phyloP scores from a whole-genome alignment of 2,329 filamentous ascomycete genomes.

The Neophaeococcomyces mojaviensis region DNA sequence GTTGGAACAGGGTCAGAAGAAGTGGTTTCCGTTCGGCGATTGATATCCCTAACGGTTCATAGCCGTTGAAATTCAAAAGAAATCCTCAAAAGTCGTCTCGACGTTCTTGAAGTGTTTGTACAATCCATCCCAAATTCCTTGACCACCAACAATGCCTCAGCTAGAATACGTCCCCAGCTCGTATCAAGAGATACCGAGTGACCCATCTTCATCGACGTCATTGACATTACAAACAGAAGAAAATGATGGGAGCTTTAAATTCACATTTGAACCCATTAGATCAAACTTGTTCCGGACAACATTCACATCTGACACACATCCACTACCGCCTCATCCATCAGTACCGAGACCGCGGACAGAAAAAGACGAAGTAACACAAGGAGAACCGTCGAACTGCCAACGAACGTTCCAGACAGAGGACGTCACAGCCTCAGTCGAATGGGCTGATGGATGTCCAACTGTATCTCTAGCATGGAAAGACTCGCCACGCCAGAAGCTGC shows the following conservation, averaged over 20 bases:
- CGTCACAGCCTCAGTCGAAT: constrained; percentile 51
- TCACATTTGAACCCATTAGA: constrained; percentile 56
- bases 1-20: no score
- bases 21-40: no score
- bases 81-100: neutral
- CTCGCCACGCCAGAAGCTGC: constrained; percentile 34
- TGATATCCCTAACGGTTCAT: no score
- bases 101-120: neutral
- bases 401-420: constrained; percentile 42
- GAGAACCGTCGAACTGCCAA: constrained; percentile 28
- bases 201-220: constrained; percentile 18
- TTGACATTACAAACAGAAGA: neutral
- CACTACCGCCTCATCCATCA: constrained; percentile 59
- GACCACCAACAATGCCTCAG: constrained; percentile 35
- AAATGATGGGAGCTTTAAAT: constrained; percentile 33
- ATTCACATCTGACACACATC: constrained; percentile 55
- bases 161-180: constrained; percentile 37
- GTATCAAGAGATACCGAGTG: constrained; percentile 22
- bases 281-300: constrained; percentile 61
- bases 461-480: constrained; percentile 46
- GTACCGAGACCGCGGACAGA: constrained; percentile 39
- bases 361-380: constrained; percentile 27
- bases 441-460: constrained; percentile 47
- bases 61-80: no score
- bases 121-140: neutral